phyloP scores from a whole-genome alignment of 108 stramenopile genomes.

The Stephanodiscus triporus region DNA sequence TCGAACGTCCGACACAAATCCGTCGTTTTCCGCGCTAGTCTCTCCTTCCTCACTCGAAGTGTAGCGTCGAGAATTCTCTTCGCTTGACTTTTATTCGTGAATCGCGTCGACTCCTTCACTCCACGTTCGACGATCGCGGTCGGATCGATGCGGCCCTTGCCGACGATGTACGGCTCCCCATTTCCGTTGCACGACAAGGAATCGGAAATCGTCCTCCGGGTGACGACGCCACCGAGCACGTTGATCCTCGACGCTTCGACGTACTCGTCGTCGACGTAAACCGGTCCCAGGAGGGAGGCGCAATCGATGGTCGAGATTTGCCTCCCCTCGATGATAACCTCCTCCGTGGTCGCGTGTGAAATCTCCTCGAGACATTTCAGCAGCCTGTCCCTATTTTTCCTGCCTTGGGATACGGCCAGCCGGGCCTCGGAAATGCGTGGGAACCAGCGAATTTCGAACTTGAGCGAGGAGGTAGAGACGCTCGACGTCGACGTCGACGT shows the following conservation, averaged over 20 bases:
- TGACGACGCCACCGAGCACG: no score
- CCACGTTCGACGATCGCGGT: conserved; percentile 15
- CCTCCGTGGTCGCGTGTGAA: not conserved
- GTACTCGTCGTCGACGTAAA: conserved; percentile 7
- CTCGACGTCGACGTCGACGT: not conserved
- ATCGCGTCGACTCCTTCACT: conserved; percentile 11
- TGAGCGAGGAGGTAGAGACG: not conserved
- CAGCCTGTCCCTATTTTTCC: not conserved
- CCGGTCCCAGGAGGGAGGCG: conserved; percentile 24
- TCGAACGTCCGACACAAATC: not conserved
- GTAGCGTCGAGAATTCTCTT: not conserved
- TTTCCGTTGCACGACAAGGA: not conserved
- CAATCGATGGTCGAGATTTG: not conserved
- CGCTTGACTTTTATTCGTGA: no score
- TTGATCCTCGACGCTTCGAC: no score
- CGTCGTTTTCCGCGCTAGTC: not conserved
- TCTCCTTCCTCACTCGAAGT: conserved; percentile 12
- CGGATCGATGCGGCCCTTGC: not conserved
- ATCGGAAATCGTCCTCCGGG: conserved; percentile 7
- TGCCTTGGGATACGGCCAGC: not conserved
- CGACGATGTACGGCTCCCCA: not conserved
- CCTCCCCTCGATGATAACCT: conserved; percentile 18
- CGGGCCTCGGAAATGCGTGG: conserved; percentile 16
- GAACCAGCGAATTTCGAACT: conserved; percentile 16
- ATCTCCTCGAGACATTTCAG: not conserved